A percentile compares a stretch with the other conserved stretches of the same genome.
phyloP scores from a whole-genome alignment of 371 early-diverging fungal genomes.

The Mucor mucedo region DNA sequence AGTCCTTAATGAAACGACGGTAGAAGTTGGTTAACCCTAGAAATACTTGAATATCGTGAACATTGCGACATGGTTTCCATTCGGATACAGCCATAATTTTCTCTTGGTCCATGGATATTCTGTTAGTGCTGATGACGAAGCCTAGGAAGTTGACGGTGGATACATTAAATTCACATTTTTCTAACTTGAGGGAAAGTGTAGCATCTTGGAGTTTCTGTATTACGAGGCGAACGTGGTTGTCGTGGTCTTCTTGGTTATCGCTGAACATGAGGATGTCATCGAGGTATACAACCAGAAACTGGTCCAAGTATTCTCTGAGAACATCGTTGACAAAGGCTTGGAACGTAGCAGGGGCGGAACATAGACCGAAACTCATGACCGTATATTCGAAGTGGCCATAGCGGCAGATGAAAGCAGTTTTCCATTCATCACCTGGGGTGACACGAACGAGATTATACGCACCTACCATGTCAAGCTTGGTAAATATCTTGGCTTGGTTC shows the following conservation, averaged over 20 bases:
- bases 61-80: slow-evolving; percentile 35
- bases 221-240: slow-evolving; percentile 36
- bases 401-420: slow-evolving; percentile 11
- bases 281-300: slow-evolving; percentile 44
- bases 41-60: slow-evolving; percentile 48
- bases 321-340: slow-evolving; percentile 41
- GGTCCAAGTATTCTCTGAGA: slow-evolving; percentile 42
- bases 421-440: slow-evolving; percentile 10
- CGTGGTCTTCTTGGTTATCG: slow-evolving; percentile 41
- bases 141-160: slow-evolving; percentile 51
- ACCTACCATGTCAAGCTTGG: slow-evolving; percentile 40
- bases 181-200: slow-evolving; percentile 34
- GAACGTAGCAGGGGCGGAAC: slow-evolving; percentile 53
- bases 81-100: slow-evolving; percentile 41
- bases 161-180: slow-evolving; percentile 50
- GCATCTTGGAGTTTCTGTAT: slow-evolving; percentile 33
- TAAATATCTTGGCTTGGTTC: slow-evolving; percentile 24
- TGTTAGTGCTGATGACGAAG: slow-evolving; percentile 27
- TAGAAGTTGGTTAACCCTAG: slow-evolving; percentile 60
- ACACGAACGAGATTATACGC: slow-evolving; percentile 48
- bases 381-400: slow-evolving; percentile 49
- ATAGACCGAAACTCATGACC: slow-evolving; percentile 59
- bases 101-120: slow-evolving; percentile 36
- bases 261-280: slow-evolving; percentile 60
- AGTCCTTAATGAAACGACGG: slow-evolving; percentile 51